Evolutionary conservation across 2,329 filamentous ascomycete genomes (phyloP).

Genomic region (Calonectria henricotiae): DNA sequence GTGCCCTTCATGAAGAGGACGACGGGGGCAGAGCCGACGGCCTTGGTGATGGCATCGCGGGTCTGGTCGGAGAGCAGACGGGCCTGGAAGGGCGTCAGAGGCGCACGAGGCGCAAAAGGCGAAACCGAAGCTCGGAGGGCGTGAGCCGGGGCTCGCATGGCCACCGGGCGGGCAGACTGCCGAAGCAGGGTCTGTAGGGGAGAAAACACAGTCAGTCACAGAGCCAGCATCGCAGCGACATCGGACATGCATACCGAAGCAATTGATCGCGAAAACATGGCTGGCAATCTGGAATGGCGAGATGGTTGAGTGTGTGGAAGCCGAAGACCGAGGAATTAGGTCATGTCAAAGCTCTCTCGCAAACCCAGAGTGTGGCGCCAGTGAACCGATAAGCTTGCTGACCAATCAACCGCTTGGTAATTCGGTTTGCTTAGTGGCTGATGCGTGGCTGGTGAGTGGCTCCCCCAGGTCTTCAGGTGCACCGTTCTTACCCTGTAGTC

Average conservation of each 20-base stretch:
- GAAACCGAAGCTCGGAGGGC: constrained; percentile 47
- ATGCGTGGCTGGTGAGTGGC: constrained; percentile 30
- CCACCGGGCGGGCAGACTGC: constrained; percentile 59
- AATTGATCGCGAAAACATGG: constrained; percentile 53
- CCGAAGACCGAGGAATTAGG: constrained; percentile 34
- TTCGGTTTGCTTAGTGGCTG: constrained; percentile 36
- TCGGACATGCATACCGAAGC: constrained; percentile 41
- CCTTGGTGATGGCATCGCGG: constrained; percentile 88
- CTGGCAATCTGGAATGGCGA: constrained; percentile 42
- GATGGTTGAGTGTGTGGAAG: constrained; percentile 36
- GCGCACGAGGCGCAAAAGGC: constrained; percentile 48
- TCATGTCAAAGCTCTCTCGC: constrained; percentile 50
- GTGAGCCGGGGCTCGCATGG: constrained; percentile 49
- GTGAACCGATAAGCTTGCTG: constrained; percentile 21
- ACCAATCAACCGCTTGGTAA: constrained; percentile 47
- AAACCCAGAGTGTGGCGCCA: constrained; percentile 40
- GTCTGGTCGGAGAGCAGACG: constrained; percentile 88
- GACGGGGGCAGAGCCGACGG: constrained; percentile 88
- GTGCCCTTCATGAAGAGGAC: constrained; percentile 99
- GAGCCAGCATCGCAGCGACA: background rate
- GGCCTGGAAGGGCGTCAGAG: constrained; percentile 61
- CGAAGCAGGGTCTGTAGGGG: constrained; percentile 56
- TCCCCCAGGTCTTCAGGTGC: constrained; percentile 6
- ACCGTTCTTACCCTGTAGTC: constrained; percentile 29
- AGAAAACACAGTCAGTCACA: constrained; percentile 31